Evolutionary conservation across 371 early-diverging fungal species (phyloP).

Genomic region (Amoeboaphelidium occidentale): DNA sequence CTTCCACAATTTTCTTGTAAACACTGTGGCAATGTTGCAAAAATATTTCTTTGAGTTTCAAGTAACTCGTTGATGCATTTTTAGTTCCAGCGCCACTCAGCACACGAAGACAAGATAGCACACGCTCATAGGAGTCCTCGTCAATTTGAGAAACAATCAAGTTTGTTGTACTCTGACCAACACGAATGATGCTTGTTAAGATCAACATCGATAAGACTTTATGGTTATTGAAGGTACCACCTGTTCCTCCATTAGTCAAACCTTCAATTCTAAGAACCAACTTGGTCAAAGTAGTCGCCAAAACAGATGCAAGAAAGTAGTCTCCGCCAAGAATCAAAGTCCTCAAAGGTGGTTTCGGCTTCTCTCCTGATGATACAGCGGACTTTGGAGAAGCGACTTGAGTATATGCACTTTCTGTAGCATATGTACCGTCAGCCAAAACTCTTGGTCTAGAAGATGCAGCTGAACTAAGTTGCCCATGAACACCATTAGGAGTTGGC

Average conservation of each 20-base stretch:
- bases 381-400: conserved; percentile 20
- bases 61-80: background rate
- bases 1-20: conserved; percentile 48
- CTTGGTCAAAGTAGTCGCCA: conserved; percentile 71
- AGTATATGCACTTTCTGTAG: conserved; percentile 56
- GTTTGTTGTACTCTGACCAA: conserved; percentile 59
- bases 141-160: conserved; percentile 66
- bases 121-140: conserved; percentile 81
- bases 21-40: conserved; percentile 49
- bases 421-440: conserved; percentile 89
- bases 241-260: conserved; percentile 19
- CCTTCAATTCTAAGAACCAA: conserved; percentile 45
- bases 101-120: conserved; percentile 48
- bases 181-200: conserved; percentile 76
- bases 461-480: too few relatives aligned
- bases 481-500: conserved; percentile 11
- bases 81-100: background rate
- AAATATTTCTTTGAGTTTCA: conserved; percentile 17
- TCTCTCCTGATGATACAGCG: background rate
- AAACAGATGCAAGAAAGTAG: conserved; percentile 62
- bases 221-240: conserved; percentile 24
- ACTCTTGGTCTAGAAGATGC: conserved; percentile 41
- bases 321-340: conserved; percentile 69
- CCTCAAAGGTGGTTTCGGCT: conserved; percentile 1
- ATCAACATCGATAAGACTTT: conserved; percentile 55